These are phyloP conservation scores for Cladosporium cucumerinum DNA, from an alignment of 2,329 filamentous ascomycete species.

Conservation along the genomic window DNA sequence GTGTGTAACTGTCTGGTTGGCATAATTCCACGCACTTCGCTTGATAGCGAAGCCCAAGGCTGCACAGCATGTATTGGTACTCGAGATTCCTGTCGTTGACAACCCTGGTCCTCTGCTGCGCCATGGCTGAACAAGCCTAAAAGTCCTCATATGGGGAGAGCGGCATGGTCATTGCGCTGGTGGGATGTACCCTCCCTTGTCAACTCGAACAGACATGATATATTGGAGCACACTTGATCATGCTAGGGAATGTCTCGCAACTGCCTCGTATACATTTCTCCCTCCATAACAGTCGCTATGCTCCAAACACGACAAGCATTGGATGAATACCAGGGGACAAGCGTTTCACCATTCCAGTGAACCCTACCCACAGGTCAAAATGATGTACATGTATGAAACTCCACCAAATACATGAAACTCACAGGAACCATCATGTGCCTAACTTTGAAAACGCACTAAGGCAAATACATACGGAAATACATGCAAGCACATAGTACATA, in stretches of 20 bases:
- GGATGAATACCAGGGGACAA: not conserved
- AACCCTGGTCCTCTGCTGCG: not conserved
- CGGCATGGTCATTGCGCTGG: not conserved
- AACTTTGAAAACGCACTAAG: not conserved
- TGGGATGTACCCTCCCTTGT: not conserved
- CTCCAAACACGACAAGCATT: not conserved
- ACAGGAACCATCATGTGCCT: not conserved
- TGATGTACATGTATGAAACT: not conserved
- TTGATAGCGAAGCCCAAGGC: not conserved
- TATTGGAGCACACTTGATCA: not conserved
- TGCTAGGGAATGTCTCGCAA: not conserved
- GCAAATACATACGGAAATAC: not conserved
- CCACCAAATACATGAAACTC: not conserved
- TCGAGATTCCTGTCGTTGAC: not conserved
- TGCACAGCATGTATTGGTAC: not conserved
- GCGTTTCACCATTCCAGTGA: not conserved
- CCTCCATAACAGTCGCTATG: not conserved
- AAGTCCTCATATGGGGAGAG: not conserved
- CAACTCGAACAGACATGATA: not conserved
- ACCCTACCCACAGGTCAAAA: not conserved
- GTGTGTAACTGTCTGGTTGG: not conserved
- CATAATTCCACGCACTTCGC: not conserved
- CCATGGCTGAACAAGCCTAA: not conserved
- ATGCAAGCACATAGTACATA: not conserved
- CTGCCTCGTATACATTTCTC: not conserved